Evolutionary conservation across 1,284 basidiomycete species (phyloP).

Genomic region (Rhodotorula sp.): DNA sequence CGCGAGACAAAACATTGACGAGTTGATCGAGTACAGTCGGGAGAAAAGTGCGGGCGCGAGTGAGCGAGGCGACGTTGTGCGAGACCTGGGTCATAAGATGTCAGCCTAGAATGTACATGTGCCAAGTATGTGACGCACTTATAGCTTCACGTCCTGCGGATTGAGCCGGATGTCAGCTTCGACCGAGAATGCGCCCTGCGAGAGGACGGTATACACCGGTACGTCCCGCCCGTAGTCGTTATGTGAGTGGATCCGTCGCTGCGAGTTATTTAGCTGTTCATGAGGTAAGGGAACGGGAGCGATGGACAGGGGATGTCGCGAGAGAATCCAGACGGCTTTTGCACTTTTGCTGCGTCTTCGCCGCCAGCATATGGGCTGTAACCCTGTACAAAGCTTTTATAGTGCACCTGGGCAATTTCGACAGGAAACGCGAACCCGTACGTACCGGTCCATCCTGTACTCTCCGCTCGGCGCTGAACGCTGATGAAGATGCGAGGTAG

Average conservation of each 20-base stretch:
- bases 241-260: constrained; percentile 43
- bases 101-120: neutral
- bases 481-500: neutral
- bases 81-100: constrained; percentile 10
- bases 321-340: constrained; percentile 18
- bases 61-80: constrained; percentile 42
- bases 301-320: constrained; percentile 17
- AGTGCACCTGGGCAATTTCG: neutral
- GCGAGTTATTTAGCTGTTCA: no score
- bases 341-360: constrained; percentile 7
- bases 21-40: constrained; percentile 40
- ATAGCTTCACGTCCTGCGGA: constrained; percentile 36
- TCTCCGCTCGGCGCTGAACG: constrained; percentile 11
- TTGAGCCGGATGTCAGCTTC: constrained; percentile 46
- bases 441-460: constrained; percentile 17
- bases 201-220: constrained; percentile 42
- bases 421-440: neutral
- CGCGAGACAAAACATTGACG: constrained; percentile 38
- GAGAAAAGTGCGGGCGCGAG: constrained; percentile 41
- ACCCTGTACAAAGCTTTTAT: neutral
- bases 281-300: no score
- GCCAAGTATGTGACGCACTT: constrained; percentile 29
- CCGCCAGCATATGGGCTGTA: constrained; percentile 23
- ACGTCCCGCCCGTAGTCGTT: constrained; percentile 44
- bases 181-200: constrained; percentile 39